Base-by-base conservation (phyloP, 768 basidiomycete genomes). In the Pleurotus djamor region DNA sequence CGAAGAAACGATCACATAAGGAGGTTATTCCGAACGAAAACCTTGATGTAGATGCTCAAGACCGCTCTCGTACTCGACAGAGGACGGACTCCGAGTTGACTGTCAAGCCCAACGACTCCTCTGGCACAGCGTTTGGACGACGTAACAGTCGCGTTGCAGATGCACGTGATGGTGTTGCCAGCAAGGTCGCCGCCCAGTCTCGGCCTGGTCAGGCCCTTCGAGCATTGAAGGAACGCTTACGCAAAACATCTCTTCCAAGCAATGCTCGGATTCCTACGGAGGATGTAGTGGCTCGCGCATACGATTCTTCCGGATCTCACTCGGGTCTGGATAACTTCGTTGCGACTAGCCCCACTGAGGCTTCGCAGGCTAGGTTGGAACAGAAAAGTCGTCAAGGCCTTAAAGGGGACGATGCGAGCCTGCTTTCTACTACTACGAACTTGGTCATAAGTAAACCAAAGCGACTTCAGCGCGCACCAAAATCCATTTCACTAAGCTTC, bases 161-260 rank as follows among this genome's bases (percentile, higher is more conserved):
- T 8, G 17, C 41, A 44, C 37, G 38, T 55, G 54, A 55, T 32
- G 54, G 28, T 44, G 36, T 5, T 41, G 52, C 52, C 34, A 17
- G 10, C 34, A 34, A 16, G 28, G 37, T 52, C 28, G 33, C n/a
- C 14, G n/a, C 51, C 54, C 9, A 41, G 54, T 17, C 54, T 12
- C 36, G 38, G 37, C 38, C 54, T 28, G 38, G 54, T 14, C 54
- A 55, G 14, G 54, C 54, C 14, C 38, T 55, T 8, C n/a, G 44
- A 44, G 54, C 54, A 12, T 41, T 55, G 37, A 38, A 44, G 44
- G 28, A 41, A 28, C 54, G 54, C 54, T 38, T 55, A 47, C 45
- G 45, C 16, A 41, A 21, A 52, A 36, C 35, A 36, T 35, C 13
- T 9, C 12, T 36, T 36, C 13, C 12, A 5, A 36, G 16, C 12